Conservation (phyloP, 306 rosid genomes). For the Trifolium subterraneum region DNA sequence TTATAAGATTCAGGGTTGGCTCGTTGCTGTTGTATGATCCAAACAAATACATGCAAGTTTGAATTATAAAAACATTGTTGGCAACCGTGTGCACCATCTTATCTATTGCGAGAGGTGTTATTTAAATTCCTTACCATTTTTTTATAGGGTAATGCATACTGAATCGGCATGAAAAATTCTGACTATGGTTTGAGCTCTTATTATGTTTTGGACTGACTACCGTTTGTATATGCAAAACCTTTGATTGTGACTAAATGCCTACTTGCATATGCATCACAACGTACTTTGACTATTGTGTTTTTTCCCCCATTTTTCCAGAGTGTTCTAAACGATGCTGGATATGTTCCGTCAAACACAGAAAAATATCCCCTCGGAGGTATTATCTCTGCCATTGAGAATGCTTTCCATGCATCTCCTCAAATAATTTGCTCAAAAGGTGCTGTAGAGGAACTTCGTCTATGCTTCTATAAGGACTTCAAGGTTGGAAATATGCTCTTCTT, state of each 20-base stretch:
- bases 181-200: conserved; percentile 23
- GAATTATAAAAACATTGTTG: conserved; percentile 9
- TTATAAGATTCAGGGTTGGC: conserved; percentile 22
- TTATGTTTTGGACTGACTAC: conserved; percentile 24
- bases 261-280: conserved; percentile 21
- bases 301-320: conserved; percentile 52
- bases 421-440: conserved; percentile 68
- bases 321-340: conserved; percentile 83
- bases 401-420: conserved; percentile 76
- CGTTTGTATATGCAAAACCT: conserved; percentile 42
- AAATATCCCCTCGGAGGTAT: conserved; percentile 94
- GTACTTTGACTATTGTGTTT: conserved; percentile 37
- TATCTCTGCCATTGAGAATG: conserved; percentile 87
- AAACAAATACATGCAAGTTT: conserved; percentile 11
- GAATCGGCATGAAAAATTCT: background rate
- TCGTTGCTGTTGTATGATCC: conserved; percentile 4
- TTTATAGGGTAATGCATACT: conserved; percentile 16
- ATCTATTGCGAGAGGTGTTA: background rate
- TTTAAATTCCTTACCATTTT: conserved; percentile 1
- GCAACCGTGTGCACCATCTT: conserved; percentile 18
- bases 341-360: conserved; percentile 81
- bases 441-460: conserved; percentile 73
- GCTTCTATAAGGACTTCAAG: conserved; percentile 92
- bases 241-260: conserved; percentile 28
- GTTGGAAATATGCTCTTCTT: conserved; percentile 48